Base-by-base conservation (phyloP, 1,284 basidiomycete species). In the Coriolopsis trogii region DNA sequence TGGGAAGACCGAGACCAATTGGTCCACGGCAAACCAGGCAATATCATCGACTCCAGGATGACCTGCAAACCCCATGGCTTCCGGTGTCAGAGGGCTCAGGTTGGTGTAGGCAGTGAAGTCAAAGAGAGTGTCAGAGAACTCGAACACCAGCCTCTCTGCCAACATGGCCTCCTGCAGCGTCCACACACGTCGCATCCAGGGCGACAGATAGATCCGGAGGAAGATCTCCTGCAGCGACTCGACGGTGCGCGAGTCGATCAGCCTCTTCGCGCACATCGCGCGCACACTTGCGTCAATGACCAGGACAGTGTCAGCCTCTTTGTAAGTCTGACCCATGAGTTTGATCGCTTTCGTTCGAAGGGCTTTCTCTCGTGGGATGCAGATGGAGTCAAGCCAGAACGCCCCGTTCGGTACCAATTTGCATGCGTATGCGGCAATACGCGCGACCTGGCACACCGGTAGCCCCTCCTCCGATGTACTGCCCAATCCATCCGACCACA, bases 101-200 rank as follows among this genome's bases (percentile, higher is more conserved):
- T n/a, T 16, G 3, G 18, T 15, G 10, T 13, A 24, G 3, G 26
- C 13, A 6, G 3, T 30, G 37, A 58, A 33, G 38, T 49, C 29
- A 4, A 47, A 40, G 1, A 51, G 34, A 6, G 49, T 54, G 8
- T 61, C 56, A n/a, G 37, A 3, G 38, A 60, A 55, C 40, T 58
- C 54, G 41, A 61, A 61, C 26, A 23, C 39, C 28, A 61, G 54
- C 15, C 43, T 31, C 13, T 42, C 49, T 12, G 54, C 60, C 4
- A 61, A 46, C 10, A 59, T 15, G 4, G 39, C 60, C 36, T 61
- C 60, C 24, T 59, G 57, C 7, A 61, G 40, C 4, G 60, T 61
- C 60, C 60, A 61, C 10, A 61, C 30, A 0, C 60, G 57, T 40
- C 49, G 49, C 33, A 57, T 28, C 60, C 60, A 61, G 2, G 33